phyloP scores from a whole-genome alignment of 352 stramenopile genomes.

The Globisporangium sylvaticum region DNA sequence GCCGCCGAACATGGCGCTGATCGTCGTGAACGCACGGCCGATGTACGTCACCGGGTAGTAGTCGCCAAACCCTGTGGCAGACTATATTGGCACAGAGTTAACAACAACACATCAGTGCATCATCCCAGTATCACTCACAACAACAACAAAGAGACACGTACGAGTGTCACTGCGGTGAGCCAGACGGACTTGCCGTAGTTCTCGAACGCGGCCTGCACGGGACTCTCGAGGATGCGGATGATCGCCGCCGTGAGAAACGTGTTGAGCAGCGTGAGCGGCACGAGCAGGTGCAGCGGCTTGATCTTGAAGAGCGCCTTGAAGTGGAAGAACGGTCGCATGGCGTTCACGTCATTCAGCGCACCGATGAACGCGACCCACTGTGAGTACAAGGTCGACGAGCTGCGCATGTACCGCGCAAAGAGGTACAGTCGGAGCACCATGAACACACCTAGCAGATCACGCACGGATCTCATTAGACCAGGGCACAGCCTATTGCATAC shows the following conservation, averaged over 20 bases:
- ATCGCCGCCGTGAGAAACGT: slow-evolving; percentile 62
- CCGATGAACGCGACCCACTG: slow-evolving; percentile 74
- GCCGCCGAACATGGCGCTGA: slow-evolving; percentile 68
- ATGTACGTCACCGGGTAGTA: slow-evolving; percentile 71
- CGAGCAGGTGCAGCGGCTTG: slow-evolving; percentile 49
- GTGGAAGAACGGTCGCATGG: slow-evolving; percentile 75
- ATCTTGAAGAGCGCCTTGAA: slow-evolving; percentile 81
- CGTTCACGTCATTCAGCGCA: slow-evolving; percentile 70
- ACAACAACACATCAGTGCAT: not conserved
- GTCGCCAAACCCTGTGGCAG: slow-evolving; percentile 65
- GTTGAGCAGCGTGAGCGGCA: slow-evolving; percentile 52
- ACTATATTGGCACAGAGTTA: slow-evolving; percentile 21
- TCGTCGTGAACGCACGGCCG: slow-evolving; percentile 47
- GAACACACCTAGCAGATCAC: slow-evolving; percentile 38
- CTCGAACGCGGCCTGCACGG: slow-evolving; percentile 52
- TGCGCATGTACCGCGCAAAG: slow-evolving; percentile 63
- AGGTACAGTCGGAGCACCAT: slow-evolving; percentile 67
- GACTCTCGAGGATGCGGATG: slow-evolving; percentile 67
- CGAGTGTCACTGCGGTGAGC: slow-evolving; percentile 64
- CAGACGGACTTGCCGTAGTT: slow-evolving; percentile 75
- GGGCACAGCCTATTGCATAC: not conserved
- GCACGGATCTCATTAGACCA: not conserved
- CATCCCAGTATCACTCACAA: not conserved
- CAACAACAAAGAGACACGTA: slow-evolving; percentile 22
- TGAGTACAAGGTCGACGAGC: slow-evolving; percentile 63